These are phyloP conservation scores for Allodekkera sacchari DNA, from an alignment of 805 yeast species.

Conservation along the genomic window DNA sequence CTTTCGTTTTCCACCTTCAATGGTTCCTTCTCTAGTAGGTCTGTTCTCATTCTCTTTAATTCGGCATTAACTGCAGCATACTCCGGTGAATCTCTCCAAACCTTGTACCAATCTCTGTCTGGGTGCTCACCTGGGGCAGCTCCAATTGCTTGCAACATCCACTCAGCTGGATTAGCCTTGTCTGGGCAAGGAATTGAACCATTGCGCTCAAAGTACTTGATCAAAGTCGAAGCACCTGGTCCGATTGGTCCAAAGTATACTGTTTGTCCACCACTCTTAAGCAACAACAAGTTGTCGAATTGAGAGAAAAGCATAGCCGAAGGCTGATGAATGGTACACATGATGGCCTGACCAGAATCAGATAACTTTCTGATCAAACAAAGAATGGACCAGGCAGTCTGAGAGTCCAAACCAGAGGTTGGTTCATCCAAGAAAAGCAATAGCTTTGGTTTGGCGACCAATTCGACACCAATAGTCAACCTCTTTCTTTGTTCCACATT, in stretches of 20 bases:
- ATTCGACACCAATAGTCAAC: slow-evolving; percentile 44
- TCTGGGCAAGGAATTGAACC: slow-evolving; percentile 61
- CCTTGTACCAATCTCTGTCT: slow-evolving; percentile 56
- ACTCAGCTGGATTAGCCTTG: slow-evolving; percentile 72
- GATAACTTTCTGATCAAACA: slow-evolving; percentile 39
- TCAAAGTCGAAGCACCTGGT: slow-evolving; percentile 39
- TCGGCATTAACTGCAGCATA: slow-evolving; percentile 46
- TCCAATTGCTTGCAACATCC: slow-evolving; percentile 81
- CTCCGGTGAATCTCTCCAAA: slow-evolving; percentile 65
- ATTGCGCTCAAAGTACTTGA: slow-evolving; percentile 52
- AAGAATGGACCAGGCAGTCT: slow-evolving; percentile 48
- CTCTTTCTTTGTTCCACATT: slow-evolving; percentile 45
- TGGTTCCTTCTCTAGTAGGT: slow-evolving; percentile 31
- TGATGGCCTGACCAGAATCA: slow-evolving; percentile 41
- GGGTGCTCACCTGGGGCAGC: slow-evolving; percentile 72
- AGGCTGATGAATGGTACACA: slow-evolving; percentile 76
- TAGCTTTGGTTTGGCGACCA: slow-evolving; percentile 43
- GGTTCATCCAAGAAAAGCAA: slow-evolving; percentile 49
- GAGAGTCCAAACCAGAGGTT: slow-evolving; percentile 51
- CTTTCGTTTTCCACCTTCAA: slow-evolving; percentile 23
- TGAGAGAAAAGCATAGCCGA: slow-evolving; percentile 66
- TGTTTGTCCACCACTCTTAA: slow-evolving; percentile 60
- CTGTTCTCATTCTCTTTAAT: slow-evolving; percentile 46
- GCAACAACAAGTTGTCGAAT: slow-evolving; percentile 62
- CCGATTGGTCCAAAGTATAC: slow-evolving; percentile 70